Conservation (phyloP, 2,329 filamentous ascomycete species). For the Neopestalotiopsis sp. region DNA sequence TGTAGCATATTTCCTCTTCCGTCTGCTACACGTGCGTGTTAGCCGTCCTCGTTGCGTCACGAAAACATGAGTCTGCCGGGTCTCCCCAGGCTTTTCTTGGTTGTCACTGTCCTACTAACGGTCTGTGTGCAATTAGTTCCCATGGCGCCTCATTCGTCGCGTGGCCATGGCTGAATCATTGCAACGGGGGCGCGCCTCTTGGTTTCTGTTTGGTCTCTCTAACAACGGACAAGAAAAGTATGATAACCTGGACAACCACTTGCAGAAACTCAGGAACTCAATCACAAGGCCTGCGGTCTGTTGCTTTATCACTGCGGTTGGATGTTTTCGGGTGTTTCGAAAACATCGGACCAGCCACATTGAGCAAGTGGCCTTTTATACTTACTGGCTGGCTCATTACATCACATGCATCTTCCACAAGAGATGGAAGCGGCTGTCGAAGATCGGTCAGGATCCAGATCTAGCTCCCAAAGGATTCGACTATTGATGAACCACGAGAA, state of each 20-base stretch:
- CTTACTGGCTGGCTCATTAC: not conserved
- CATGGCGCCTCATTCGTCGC: constrained; percentile 4
- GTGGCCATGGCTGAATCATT: not conserved
- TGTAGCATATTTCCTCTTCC: not conserved
- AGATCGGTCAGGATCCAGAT: not conserved
- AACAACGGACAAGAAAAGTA: not conserved
- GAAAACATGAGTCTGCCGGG: not conserved
- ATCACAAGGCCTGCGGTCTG: not conserved
- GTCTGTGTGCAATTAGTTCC: constrained; percentile 4
- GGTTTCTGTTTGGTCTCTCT: not conserved
- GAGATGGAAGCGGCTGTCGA: not conserved
- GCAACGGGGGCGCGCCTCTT: not conserved
- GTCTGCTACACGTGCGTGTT: not conserved
- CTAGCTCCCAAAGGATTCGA: not conserved
- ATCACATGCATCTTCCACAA: not conserved
- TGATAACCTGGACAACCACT: not conserved
- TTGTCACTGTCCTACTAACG: constrained; percentile 7
- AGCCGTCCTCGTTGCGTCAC: constrained; percentile 3
- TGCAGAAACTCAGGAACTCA: not conserved
- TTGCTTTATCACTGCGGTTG: not conserved
- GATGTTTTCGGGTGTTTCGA: constrained; percentile 5
- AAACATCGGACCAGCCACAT: constrained; percentile 8
- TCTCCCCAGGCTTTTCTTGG: not conserved
- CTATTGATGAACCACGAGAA: not conserved
- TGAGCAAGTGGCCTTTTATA: not conserved